These are phyloP conservation scores for Urochloa ruziziensis DNA, from an alignment of 176 grass and related monocot species.

Conservation along the genomic window DNA sequence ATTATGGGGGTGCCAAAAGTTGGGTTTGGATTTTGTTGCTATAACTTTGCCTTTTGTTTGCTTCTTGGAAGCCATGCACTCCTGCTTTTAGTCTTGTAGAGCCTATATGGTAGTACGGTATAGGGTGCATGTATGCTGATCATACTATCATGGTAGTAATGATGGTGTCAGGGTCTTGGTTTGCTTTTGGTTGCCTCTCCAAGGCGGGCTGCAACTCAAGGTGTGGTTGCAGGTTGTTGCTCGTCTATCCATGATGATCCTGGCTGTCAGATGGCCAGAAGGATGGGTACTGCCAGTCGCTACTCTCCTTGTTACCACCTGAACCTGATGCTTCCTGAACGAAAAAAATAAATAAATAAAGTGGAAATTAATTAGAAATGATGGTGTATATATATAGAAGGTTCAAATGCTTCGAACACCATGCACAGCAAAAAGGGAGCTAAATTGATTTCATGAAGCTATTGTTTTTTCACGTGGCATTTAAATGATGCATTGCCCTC, in stretches of 20 bases:
- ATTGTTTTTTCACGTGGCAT: background rate
- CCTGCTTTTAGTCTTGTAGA: constrained; percentile 33
- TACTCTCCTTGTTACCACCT: constrained; percentile 38
- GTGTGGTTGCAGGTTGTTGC: constrained; percentile 5
- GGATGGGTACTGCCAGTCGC: constrained; percentile 72
- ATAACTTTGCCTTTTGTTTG: constrained; percentile 55
- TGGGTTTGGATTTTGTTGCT: constrained; percentile 34
- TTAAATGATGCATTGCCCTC: background rate
- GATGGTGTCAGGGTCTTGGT: constrained; percentile 39
- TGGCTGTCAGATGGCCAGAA: constrained; percentile 65
- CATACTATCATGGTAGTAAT: constrained; percentile 45
- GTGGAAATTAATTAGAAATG: background rate
- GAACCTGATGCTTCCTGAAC: constrained; percentile 71
- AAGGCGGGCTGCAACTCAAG: constrained; percentile 23
- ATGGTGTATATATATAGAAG: background rate
- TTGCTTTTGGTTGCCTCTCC: constrained; percentile 27
- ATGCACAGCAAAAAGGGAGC: background rate
- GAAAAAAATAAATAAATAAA: background rate
- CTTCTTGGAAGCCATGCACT: constrained; percentile 50
- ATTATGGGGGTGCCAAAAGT: constrained; percentile 5
- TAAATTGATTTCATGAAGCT: background rate
- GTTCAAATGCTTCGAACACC: background rate
- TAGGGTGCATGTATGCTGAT: constrained; percentile 31
- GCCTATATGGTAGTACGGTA: background rate
- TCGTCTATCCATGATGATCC: constrained; percentile 59